phyloP scores from a whole-genome alignment of 1,284 basidiomycete species.

The Xerocomus nothofagi region DNA sequence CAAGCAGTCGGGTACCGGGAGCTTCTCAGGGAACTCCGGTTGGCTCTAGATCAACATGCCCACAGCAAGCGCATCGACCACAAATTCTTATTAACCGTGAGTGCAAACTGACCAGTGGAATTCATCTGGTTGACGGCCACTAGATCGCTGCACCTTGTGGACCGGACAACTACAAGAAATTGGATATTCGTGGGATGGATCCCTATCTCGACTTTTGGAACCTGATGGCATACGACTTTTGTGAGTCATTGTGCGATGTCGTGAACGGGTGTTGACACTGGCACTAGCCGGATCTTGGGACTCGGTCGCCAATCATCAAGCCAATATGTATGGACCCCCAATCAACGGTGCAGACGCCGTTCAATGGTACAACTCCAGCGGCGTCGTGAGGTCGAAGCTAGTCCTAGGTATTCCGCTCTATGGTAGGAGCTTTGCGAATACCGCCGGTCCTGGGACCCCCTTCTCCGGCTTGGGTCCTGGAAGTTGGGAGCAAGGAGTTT shows the following conservation, averaged over 20 bases:
- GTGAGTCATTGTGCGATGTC: slow-evolving; percentile 41
- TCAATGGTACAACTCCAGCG: slow-evolving; percentile 68
- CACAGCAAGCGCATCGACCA: slow-evolving; percentile 55
- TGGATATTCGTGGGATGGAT: slow-evolving; percentile 86
- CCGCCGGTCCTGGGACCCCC: slow-evolving; percentile 75
- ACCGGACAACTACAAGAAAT: slow-evolving; percentile 78
- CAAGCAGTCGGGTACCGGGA: slow-evolving; percentile 75
- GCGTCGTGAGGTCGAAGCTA: slow-evolving; percentile 79
- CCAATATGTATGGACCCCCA: slow-evolving; percentile 74
- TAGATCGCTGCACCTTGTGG: slow-evolving; percentile 94
- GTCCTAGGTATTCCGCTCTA: slow-evolving; percentile 90
- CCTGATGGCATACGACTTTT: slow-evolving; percentile 89
- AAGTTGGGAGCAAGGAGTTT: slow-evolving; percentile 78
- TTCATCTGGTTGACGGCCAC: slow-evolving; percentile 11
- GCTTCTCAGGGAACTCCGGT: slow-evolving; percentile 68
- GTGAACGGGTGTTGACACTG: slow-evolving; percentile 12
- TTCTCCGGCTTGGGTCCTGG: slow-evolving; percentile 78
- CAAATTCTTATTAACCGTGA: slow-evolving; percentile 74
- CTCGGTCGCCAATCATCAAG: slow-evolving; percentile 78
- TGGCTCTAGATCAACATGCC: slow-evolving; percentile 68
- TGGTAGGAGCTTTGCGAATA: slow-evolving; percentile 88
- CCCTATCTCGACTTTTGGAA: slow-evolving; percentile 93
- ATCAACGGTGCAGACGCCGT: slow-evolving; percentile 72
- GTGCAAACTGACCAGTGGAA: slow-evolving; percentile 23
- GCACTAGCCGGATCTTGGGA: slow-evolving; percentile 83